Base-by-base conservation (phyloP, 768 basidiomycete genomes). In the Amanita polypyramis region DNA sequence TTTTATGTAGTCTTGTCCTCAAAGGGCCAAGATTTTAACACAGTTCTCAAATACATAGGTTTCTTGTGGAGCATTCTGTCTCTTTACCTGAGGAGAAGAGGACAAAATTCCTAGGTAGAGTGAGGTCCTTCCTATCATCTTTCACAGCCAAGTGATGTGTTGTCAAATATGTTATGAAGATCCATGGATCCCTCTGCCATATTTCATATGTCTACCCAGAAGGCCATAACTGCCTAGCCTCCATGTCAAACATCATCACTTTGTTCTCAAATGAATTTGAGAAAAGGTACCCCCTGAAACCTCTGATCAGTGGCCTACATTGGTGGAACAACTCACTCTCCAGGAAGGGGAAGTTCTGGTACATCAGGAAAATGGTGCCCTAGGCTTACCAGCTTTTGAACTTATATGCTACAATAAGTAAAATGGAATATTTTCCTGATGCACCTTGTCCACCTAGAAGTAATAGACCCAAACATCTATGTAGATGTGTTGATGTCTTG, bases 401-500 rank as follows among this genome's bases (percentile, higher is more conserved):
- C n/a, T n/a, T n/a, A n/a, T n/a, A n/a, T n/a, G n/a, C n/a, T n/a
- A n/a, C n/a, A n/a, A n/a, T n/a, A n/a, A n/a, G n/a, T n/a, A n/a
- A n/a, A n/a, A n/a, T n/a, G n/a, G n/a, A n/a, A n/a, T n/a, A n/a
- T n/a, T n/a, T n/a, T n/a, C n/a, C n/a, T n/a, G n/a, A n/a, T n/a
- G n/a, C 56, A 65, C 10, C 9, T 10, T 2, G 49, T 51, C 3
- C 32, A 30, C 19, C 35, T 27, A 1, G 48, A 51, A 0, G 14
- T 52, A 0, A 25, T 14, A 0, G 56, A 60, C 34, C 35, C 56
- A 1, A 48, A 47, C 1, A 42, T 70, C 7, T 69, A 38, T 34
- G 65, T 67, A 3, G 69, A 70, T 46, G 66, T 67, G 0, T 69
- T 65, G 0, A 70, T 67, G 0, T 56, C 53, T 0, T 70, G 63